phyloP scores from a whole-genome alignment of 2,329 filamentous ascomycete genomes.

The Raffaelea albimanens region DNA sequence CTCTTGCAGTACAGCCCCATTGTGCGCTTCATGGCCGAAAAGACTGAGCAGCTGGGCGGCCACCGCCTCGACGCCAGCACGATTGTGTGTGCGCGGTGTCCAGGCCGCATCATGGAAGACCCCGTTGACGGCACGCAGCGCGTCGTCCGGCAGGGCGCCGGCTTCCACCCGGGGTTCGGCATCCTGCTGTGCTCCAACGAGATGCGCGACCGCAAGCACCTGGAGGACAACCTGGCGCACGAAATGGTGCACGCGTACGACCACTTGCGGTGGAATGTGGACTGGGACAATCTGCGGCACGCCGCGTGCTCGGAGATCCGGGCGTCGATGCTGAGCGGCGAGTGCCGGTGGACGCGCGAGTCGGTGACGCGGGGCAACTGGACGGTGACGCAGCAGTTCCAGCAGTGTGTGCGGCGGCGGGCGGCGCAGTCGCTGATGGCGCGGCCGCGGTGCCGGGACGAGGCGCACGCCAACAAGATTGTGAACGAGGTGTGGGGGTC shows the following conservation, averaged over 20 bases:
- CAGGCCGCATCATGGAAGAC: conserved; percentile 40
- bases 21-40: conserved; percentile 77
- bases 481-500: conserved; percentile 99
- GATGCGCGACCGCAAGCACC: conserved; percentile 65
- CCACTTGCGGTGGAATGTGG: conserved; percentile 81
- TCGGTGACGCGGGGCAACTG: conserved; percentile 78
- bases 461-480: conserved; percentile 75
- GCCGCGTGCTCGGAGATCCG: conserved; percentile 95
- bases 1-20: conserved; percentile 76
- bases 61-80: conserved; percentile 58
- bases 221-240: conserved; percentile 91
- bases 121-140: conserved; percentile 18
- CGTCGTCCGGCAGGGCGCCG: conserved; percentile 60
- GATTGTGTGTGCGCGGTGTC: conserved; percentile 75
- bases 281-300: conserved; percentile 73
- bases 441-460: conserved; percentile 72
- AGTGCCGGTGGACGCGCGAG: conserved; percentile 85
- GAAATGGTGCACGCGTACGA: conserved; percentile 99
- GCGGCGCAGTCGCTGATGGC: conserved; percentile 72
- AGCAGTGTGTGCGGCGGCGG: conserved; percentile 77
- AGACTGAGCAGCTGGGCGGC: conserved; percentile 71
- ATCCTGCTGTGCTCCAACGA: conserved; percentile 92
- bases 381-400: conserved; percentile 84
- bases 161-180: conserved; percentile 78
- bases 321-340: conserved; percentile 83